Percentiles rank a stretch among this genome's conserved stretches.
Conservation (phyloP, 805 yeast genomes). For the Kuraishia molischiana region DNA sequence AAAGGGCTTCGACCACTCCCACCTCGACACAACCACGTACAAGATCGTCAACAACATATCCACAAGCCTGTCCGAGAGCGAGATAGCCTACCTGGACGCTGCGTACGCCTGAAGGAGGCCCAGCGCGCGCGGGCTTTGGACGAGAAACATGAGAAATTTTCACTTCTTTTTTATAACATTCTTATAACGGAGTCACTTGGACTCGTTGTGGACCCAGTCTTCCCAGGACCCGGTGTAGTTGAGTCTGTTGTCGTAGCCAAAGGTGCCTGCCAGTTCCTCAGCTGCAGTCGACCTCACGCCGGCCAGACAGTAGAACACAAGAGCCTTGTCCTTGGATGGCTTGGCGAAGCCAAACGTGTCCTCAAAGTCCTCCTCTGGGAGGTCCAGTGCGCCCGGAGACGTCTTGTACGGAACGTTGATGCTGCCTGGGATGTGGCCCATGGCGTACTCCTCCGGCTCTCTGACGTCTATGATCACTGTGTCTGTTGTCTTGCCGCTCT, state of each 20-base stretch:
- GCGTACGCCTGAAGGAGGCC: no score
- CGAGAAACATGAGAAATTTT: no score
- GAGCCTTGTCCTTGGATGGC: slow-evolving; percentile 60
- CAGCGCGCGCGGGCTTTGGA: no score
- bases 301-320: slow-evolving; percentile 85
- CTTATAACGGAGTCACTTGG: no score
- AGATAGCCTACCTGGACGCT: not conserved
- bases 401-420: slow-evolving; percentile 84
- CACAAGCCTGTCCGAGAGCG: not conserved
- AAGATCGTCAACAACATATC: no score
- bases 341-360: slow-evolving; percentile 75
- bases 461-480: slow-evolving; percentile 77
- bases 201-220: slow-evolving; percentile 61
- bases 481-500: slow-evolving; percentile 31
- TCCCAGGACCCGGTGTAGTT: slow-evolving; percentile 81
- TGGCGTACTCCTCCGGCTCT: slow-evolving; percentile 70
- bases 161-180: no score
- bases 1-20: no score
- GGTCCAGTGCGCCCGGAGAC: slow-evolving; percentile 85
- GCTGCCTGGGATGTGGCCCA: slow-evolving; percentile 77
- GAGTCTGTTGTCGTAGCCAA: slow-evolving; percentile 78
- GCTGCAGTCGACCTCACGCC: slow-evolving; percentile 90
- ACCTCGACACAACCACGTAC: no score
- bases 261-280: slow-evolving; percentile 83
- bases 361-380: slow-evolving; percentile 69